Percentiles rank a stretch among this genome's conserved stretches.
Conservation (phyloP, 495 filamentous ascomycete species). For the Xylaria grammica region DNA sequence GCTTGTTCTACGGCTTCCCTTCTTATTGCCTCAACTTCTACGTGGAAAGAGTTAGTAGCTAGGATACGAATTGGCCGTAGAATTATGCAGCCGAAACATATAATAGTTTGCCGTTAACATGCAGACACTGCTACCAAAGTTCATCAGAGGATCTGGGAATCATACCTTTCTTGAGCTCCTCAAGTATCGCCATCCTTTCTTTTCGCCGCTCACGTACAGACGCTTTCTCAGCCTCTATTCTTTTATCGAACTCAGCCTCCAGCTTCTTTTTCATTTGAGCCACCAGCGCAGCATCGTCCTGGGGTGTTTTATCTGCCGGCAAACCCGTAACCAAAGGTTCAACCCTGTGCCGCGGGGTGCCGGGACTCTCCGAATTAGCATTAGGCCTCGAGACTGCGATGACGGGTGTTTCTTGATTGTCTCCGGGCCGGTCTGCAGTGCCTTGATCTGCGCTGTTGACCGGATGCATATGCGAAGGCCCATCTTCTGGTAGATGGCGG, state of each 20-base stretch:
- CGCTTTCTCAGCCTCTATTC: slow-evolving; percentile 11
- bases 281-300: neutral
- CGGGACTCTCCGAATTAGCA: neutral
- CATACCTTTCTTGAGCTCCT: slow-evolving; percentile 20
- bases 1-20: slow-evolving; percentile 13
- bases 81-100: neutral
- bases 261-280: slow-evolving; percentile 5
- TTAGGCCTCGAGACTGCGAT: neutral
- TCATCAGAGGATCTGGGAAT: neutral
- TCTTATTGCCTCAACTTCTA: slow-evolving; percentile 16
- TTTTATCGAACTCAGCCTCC: slow-evolving; percentile 9
- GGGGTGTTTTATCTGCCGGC: neutral
- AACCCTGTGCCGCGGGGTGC: neutral
- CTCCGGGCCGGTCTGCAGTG: neutral
- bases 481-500: neutral
- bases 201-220: slow-evolving; percentile 9
- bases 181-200: slow-evolving; percentile 8
- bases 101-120: neutral
- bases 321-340: neutral
- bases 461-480: neutral
- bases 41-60: neutral
- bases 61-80: no score
- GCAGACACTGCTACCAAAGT: neutral
- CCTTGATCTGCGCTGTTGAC: neutral
- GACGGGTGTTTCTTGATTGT: neutral